A percentile compares a stretch with the other conserved stretches of the same genome.
Evolutionary conservation across 176 grass and related monocot genomes (phyloP).

Genomic region (Elymus sibiricus): DNA sequence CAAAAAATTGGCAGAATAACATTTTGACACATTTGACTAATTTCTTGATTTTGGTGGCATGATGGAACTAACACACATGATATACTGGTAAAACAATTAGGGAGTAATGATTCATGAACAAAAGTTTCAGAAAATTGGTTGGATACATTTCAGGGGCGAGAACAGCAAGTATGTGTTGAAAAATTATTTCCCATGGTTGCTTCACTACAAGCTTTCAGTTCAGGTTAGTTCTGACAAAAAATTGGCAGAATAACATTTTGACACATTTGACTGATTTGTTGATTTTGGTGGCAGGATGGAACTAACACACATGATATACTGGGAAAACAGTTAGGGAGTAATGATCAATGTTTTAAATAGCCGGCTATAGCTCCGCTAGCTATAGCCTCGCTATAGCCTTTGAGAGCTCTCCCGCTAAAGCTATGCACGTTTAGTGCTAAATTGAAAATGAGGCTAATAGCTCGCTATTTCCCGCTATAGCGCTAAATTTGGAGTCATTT

Average conservation of each 20-base stretch:
- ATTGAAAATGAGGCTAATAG: no score
- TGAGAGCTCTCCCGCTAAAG: no score
- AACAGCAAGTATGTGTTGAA: constrained; percentile 65
- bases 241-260: neutral
- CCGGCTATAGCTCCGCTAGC: no score
- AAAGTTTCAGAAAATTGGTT: constrained; percentile 94
- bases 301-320: constrained; percentile 89
- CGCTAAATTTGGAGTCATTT: no score
- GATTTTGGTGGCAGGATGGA: constrained; percentile 66
- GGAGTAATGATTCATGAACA: constrained; percentile 73
- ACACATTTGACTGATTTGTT: neutral
- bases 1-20: no score
- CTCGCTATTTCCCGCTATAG: no score
- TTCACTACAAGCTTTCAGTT: no score
- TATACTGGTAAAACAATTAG: constrained; percentile 87
- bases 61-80: constrained; percentile 85
- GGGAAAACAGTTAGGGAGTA: constrained; percentile 73
- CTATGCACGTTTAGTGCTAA: no score
- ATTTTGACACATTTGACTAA: no score
- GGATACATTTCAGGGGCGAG: constrained; percentile 66
- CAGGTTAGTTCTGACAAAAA: constrained; percentile 46
- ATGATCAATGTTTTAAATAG: no score
- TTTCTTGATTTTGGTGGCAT: constrained; percentile 49
- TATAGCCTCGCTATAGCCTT: no score
- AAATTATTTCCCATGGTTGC: neutral